Conservation (phyloP, 495 filamentous ascomycete genomes). For the Pseudevernia furfuracea region DNA sequence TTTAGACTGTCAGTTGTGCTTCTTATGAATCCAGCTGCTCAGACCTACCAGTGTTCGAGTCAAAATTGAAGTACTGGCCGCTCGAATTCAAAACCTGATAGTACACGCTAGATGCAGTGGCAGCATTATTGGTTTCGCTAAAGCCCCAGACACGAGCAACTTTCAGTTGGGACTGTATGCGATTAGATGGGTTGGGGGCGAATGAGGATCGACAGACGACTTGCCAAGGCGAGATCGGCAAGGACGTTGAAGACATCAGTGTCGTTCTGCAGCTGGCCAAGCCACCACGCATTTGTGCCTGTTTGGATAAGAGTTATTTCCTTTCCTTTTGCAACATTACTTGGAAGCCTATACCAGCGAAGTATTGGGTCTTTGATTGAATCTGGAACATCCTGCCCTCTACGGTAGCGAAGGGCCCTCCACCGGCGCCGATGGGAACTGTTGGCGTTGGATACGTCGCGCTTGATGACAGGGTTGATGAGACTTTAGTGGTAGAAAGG, state of each 20-base stretch:
- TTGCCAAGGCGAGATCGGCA: slow-evolving; percentile 37
- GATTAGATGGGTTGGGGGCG: neutral
- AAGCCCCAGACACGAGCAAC: slow-evolving; percentile 70
- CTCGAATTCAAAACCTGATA: slow-evolving; percentile 32
- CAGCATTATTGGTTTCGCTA: slow-evolving; percentile 22
- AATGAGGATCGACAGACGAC: neutral
- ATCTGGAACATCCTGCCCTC: slow-evolving; percentile 23
- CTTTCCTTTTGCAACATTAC: neutral
- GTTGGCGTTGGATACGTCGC: slow-evolving; percentile 14
- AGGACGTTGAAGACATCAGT: slow-evolving; percentile 56
- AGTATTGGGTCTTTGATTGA: slow-evolving; percentile 25
- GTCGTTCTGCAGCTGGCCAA: slow-evolving; percentile 57
- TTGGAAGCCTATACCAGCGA: slow-evolving; percentile 18
- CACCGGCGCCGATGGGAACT: slow-evolving; percentile 15
- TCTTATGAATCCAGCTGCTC: neutral
- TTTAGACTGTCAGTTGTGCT: neutral
- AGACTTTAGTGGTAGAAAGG: neutral
- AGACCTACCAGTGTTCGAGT: slow-evolving; percentile 21
- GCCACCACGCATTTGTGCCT: slow-evolving; percentile 71
- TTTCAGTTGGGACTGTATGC: slow-evolving; percentile 46
- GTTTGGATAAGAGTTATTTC: neutral
- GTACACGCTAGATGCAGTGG: slow-evolving; percentile 26
- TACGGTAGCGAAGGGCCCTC: slow-evolving; percentile 12
- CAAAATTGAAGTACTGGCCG: slow-evolving; percentile 32
- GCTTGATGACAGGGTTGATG: slow-evolving; percentile 1